Percentiles rank a stretch among this genome's conserved stretches.
Conservation (phyloP, 2,329 filamentous ascomycete species). For the Hirsutella thompsonii region DNA sequence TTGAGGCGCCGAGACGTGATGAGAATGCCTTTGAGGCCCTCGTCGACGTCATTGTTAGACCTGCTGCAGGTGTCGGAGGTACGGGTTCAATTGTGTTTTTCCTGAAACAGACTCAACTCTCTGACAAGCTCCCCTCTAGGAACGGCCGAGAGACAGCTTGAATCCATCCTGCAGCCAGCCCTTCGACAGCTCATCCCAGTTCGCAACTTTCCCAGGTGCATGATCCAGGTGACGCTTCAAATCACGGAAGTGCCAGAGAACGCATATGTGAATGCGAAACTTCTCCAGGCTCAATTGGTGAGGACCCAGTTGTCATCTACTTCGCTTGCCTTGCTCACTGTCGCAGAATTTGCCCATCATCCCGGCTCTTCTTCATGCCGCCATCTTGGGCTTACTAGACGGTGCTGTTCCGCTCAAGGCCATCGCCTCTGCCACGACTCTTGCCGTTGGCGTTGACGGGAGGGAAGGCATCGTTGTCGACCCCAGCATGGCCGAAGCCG, state of each 20-base stretch:
- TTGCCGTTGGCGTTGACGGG: slow-evolving; percentile 40
- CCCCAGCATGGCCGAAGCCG: slow-evolving; percentile 50
- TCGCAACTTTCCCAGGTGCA: slow-evolving; percentile 60
- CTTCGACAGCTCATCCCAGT: slow-evolving; percentile 64
- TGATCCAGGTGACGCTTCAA: slow-evolving; percentile 76
- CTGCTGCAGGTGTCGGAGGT: slow-evolving; percentile 74
- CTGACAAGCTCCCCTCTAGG: too few species aligned
- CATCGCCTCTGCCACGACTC: slow-evolving; percentile 51
- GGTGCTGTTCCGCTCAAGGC: slow-evolving; percentile 70
- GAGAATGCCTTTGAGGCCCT: slow-evolving; percentile 85
- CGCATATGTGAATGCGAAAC: slow-evolving; percentile 47
- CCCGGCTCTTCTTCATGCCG: slow-evolving; percentile 69
- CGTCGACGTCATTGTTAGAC: slow-evolving; percentile 81
- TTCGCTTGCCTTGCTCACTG: background rate
- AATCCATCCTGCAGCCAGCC: slow-evolving; percentile 59
- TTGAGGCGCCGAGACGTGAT: slow-evolving; percentile 80
- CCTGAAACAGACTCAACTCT: too few species aligned
- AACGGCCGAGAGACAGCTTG: slow-evolving; percentile 69
- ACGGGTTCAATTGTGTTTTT: slow-evolving; percentile 13
- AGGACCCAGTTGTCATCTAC: slow-evolving; percentile 10
- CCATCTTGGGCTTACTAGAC: slow-evolving; percentile 66
- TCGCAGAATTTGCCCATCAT: slow-evolving; percentile 63
- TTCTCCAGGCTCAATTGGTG: slow-evolving; percentile 48
- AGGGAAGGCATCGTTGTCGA: slow-evolving; percentile 35
- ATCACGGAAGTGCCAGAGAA: slow-evolving; percentile 57